Evolutionary conservation across 176 grass and related monocot species (phyloP), one percentile per base, ranked within the genome.

Genomic region (Bothriochloa decipiens): DNA sequence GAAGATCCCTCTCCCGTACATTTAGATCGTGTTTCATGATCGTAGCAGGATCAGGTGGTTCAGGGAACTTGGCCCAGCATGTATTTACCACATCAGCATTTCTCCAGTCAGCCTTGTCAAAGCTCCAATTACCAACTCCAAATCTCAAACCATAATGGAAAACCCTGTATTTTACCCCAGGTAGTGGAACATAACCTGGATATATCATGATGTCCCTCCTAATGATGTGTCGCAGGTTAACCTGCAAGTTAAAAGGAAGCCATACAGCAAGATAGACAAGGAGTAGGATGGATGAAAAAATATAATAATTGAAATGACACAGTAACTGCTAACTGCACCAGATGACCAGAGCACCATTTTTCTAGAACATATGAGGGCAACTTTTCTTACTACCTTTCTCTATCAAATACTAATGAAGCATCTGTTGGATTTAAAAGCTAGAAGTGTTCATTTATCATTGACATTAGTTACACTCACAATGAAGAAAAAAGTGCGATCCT

Each of bases 81-180:
- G 72, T 93, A 78, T 95, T 98, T 80, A 95, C 91, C 40, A 98
- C 71, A 72, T 98, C 93, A 52, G 55, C 7, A 53, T 89, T 71
- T 90, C 96, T 90, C 96, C 96, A 98, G 42, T 90, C 87, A 83
- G 96, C 93, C 87, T 98, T 98, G 69, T 98, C 96, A 79, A 98
- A 95, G 70, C 96, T 98, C 96, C 96, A 98, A 68, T 89, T 88
- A 70, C 91, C 93, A 87, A 98, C 89, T 25, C 77, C 85, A 91
- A 95, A 98, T 87, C 93, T 92, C 70, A 98, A 81, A 41, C 96
- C 96, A 8, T 98, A 98, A 85, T 98, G 93, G 86, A 98, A 98
- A 72, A 98, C 89, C 90, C 88, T 92, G 78, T 93, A 91, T 39
- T 87, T 88, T 73, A 15, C 74, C 84, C 89, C 86, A 81, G 87